These are phyloP conservation scores for Neurospora sp. DNA, from an alignment of 495 filamentous ascomycete genomes.

Conservation along the genomic window DNA sequence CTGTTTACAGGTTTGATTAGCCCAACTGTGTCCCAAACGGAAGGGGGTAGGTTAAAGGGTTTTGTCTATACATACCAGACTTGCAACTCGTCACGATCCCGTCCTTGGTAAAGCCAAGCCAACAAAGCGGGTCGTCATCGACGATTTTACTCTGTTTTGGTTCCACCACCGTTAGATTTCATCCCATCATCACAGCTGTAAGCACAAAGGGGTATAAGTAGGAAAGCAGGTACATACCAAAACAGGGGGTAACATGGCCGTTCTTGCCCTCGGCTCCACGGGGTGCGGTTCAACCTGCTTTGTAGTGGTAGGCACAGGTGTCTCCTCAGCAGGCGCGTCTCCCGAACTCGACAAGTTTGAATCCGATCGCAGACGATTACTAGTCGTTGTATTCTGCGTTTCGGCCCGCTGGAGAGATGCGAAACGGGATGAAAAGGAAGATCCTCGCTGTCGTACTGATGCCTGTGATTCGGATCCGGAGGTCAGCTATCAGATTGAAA, in stretches of 20 bases:
- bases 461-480: slow-evolving; percentile 14
- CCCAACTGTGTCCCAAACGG: background rate
- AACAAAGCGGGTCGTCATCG: slow-evolving; percentile 77
- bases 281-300: slow-evolving; percentile 52
- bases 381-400: slow-evolving; percentile 38
- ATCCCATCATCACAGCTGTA: background rate
- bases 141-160: slow-evolving; percentile 61
- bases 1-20: slow-evolving; percentile 30
- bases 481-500: slow-evolving; percentile 4
- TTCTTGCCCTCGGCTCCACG: slow-evolving; percentile 68
- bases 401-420: slow-evolving; percentile 36
- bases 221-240: slow-evolving; percentile 45
- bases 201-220: background rate
- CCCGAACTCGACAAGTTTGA: slow-evolving; percentile 40
- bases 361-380: slow-evolving; percentile 53
- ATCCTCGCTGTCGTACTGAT: slow-evolving; percentile 48
- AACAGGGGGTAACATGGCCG: slow-evolving; percentile 85
- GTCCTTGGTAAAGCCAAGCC: slow-evolving; percentile 85
- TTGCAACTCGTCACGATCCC: slow-evolving; percentile 86
- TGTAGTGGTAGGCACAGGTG: background rate
- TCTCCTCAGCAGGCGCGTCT: slow-evolving; percentile 31
- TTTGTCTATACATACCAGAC: slow-evolving; percentile 48
- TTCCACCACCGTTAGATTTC: background rate
- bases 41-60: background rate
- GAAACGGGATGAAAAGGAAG: slow-evolving; percentile 49